Conservation (phyloP, 176 grass and related monocot species). For the Aegilops speltoides region DNA sequence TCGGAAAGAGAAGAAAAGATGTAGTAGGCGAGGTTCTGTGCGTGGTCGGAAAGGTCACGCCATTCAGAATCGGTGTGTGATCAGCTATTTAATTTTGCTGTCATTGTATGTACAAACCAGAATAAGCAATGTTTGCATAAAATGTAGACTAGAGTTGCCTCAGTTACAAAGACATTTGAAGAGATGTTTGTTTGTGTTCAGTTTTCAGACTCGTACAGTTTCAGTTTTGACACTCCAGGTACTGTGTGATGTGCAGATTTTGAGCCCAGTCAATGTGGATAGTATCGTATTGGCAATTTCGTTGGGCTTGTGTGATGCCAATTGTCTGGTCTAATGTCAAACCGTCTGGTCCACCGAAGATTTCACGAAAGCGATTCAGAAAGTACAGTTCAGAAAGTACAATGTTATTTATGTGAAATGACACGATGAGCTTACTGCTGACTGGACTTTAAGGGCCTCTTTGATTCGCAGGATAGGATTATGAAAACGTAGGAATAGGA, state of each 20-base stretch:
- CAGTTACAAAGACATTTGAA: constrained; percentile 8
- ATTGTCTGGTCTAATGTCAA: neutral
- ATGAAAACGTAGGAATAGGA: too few species aligned
- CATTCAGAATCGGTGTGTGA: constrained; percentile 22
- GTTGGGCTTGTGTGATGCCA: neutral
- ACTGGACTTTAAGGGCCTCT: too few species aligned
- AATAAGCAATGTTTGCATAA: constrained; percentile 31
- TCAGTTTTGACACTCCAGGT: too few species aligned
- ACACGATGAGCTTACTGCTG: too few species aligned
- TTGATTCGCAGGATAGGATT: too few species aligned
- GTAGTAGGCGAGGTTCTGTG: constrained; percentile 31
- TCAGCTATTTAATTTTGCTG: constrained; percentile 29
- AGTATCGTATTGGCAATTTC: neutral
- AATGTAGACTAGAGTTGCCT: constrained; percentile 21
- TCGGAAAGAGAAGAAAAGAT: neutral
- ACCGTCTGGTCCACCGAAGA: neutral
- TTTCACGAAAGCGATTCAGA: neutral
- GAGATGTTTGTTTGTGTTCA: neutral
- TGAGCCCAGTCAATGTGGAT: neutral
- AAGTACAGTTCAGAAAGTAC: too few species aligned
- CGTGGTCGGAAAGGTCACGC: constrained; percentile 37
- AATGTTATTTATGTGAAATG: too few species aligned
- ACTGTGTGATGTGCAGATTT: neutral
- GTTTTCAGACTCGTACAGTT: neutral
- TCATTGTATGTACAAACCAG: constrained; percentile 41